phyloP scores from a whole-genome alignment of 768 basidiomycete species.

The Arthromyces matolae region DNA sequence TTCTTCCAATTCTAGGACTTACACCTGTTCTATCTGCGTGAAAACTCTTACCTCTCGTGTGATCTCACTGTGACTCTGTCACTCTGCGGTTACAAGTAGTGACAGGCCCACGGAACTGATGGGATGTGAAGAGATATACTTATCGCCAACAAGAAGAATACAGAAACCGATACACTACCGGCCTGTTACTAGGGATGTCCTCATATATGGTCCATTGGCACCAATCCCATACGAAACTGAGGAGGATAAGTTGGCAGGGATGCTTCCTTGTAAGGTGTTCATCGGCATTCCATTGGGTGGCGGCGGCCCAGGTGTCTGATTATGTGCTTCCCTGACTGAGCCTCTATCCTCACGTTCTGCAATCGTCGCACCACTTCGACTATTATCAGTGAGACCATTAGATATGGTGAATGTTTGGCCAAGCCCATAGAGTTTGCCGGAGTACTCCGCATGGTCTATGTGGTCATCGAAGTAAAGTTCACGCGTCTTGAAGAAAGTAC shows the following conservation, averaged over 20 bases:
- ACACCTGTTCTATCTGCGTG: too few relatives aligned
- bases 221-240: too few relatives aligned
- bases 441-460: conserved; percentile 81
- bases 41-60: too few relatives aligned
- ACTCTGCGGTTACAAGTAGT: too few relatives aligned
- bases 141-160: too few relatives aligned
- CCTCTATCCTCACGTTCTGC: conserved; percentile 74
- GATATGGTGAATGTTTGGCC: conserved; percentile 85
- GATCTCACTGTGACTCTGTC: too few relatives aligned
- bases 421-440: conserved; percentile 79
- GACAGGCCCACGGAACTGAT: too few relatives aligned
- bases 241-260: too few relatives aligned
- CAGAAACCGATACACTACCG: not conserved
- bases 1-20: too few relatives aligned
- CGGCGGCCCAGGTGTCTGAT: conserved; percentile 49
- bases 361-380: conserved; percentile 70
- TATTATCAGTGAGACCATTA: conserved; percentile 60
- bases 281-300: conserved; percentile 48
- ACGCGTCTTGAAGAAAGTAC: conserved; percentile 95
- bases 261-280: conserved; percentile 39
- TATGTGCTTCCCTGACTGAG: conserved; percentile 47
- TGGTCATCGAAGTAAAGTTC: conserved; percentile 86
- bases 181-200: conserved; percentile 54
- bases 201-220: conserved; percentile 65
- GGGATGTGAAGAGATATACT: too few relatives aligned